Base-by-base conservation (phyloP, 176 grass and related monocot species). In the Oryza nivara region DNA sequence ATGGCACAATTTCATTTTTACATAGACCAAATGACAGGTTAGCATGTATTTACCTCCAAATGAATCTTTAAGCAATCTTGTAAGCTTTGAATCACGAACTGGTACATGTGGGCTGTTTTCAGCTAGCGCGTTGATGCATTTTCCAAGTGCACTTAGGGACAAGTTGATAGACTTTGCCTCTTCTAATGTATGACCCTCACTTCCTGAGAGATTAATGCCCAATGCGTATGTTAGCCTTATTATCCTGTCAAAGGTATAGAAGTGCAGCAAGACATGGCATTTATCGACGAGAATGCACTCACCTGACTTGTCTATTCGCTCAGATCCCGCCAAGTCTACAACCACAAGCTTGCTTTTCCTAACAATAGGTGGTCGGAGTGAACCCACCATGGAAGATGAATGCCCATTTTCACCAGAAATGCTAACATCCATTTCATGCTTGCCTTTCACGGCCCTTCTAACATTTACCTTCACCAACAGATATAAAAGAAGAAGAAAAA, bases 91-190 rank as follows among this genome's bases (percentile, higher is more conserved):
- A 80, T 99, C 97, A 76, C 93, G 97, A 83, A 99, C 84, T 72
- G 97, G 97, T 88, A 99, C 93, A 68, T 99, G 97, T 25, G 89
- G 78, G 52, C 97, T 99, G 84, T 90, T 96, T 85, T 99, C 97
- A 89, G 97, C 97, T 77, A 99, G 93, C 73, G 97, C 93, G 82
- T 99, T 99, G 49, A 99, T 99, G 83, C 97, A 99, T 91, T 99
- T 99, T 28, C 97, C 97, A 30, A 99, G 75, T 80, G 97, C 88
- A 69, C 93, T 99, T 32, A 99, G 78, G 44, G 97, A 99, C 60
- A 99, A 88, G 89, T 99, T 99, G 70, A 99, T 99, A 83, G 97
- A 99, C 65, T 99, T 99, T 82, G 97, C 97, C 86, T 99, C 97
- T 91, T 99, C 97, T 81, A 99, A 87, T 4, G 90, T 99, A 91